Evolutionary conservation across 2,329 filamentous ascomycete species (phyloP).

Genomic region (Whalleya microplaca): DNA sequence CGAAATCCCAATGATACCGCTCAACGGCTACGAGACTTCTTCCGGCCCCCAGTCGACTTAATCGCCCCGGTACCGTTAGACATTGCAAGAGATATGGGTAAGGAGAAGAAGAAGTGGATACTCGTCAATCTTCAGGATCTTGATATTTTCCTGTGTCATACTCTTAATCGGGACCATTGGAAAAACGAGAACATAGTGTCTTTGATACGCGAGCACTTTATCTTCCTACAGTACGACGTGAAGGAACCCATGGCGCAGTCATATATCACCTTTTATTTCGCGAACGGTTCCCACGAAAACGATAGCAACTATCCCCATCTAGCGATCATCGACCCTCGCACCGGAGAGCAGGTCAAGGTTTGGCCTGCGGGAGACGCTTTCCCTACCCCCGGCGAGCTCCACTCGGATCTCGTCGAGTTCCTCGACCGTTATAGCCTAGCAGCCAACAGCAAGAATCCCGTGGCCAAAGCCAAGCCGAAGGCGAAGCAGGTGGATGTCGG

Average conservation of each 20-base stretch:
- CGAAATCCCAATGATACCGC: conserved; percentile 69
- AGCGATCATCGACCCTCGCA: conserved; percentile 91
- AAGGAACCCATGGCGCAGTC: conserved; percentile 76
- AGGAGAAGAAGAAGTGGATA: conserved; percentile 90
- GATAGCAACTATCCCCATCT: conserved; percentile 95
- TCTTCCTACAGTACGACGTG: conserved; percentile 94
- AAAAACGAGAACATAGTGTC: conserved; percentile 79
- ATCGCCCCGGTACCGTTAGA: conserved; percentile 84
- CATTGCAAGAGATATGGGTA: conserved; percentile 80
- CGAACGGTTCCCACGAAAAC: conserved; percentile 69
- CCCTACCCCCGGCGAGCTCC: conserved; percentile 76
- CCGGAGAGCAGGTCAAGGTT: conserved; percentile 94
- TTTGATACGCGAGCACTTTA: conserved; percentile 87
- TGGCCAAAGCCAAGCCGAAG: conserved; percentile 77
- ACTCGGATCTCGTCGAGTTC: conserved; percentile 91
- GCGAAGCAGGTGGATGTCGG: conserved; percentile 75
- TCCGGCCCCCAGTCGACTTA: conserved; percentile 87
- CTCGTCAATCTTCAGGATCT: conserved; percentile 94
- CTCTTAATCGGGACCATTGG: conserved; percentile 94
- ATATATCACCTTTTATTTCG: conserved; percentile 91
- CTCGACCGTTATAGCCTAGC: conserved; percentile 95
- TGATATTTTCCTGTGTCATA: conserved; percentile 91
- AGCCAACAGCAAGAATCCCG: conserved; percentile 87
- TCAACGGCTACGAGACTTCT: conserved; percentile 84
- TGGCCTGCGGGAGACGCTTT: conserved; percentile 83